Base-by-base conservation (phyloP, 257 asterid genomes). In the Anisodus acutangulus region DNA sequence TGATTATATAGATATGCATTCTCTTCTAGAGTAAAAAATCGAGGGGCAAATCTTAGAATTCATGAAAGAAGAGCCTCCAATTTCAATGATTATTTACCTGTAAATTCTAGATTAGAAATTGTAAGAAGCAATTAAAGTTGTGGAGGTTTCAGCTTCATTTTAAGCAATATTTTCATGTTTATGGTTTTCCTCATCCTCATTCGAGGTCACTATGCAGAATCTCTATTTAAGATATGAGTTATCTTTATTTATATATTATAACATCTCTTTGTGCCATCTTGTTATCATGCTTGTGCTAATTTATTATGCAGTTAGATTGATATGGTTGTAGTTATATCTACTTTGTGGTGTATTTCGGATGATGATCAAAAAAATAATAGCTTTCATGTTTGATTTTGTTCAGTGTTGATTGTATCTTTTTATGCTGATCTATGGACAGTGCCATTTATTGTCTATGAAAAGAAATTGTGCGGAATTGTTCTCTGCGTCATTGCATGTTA, bases 61-160 rank as follows among this genome's bases (percentile, higher is more conserved):
- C 84, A 64, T 63, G 88, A 88, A 63, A 86, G 85, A 87, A 87
- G 85, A 63, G 84, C 82, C 83, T 81, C 86, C 57, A 80, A 81
- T 80, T 51, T 19, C 83, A 88, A 79, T 74, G 88, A 90, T 57
- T 88, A 78, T 7, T 85, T 91, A 47, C 81, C 87, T 78, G 78
- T 90, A 84, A 72, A 55, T 91, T 87, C 94, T 71, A 89, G 89
- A 86, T 80, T 87, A 81, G 87, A 60, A 74, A 91, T 74, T 90
- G 92, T 92, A 87, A 87, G 90, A 85, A 81, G 37, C 22, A 92
- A 89, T 88, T 76, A 81, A 88, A 85, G 82, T 88, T 68, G 68
- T 69, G 86, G 92, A 89, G 89, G 93, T 82, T 85, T 88, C 90
- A 86, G 19, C 93, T 88, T 90, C 87, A 82, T 92, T 92, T 90